These are phyloP conservation scores for Tricholoma hemisulphureum DNA, from an alignment of 768 basidiomycete species.

Conservation along the genomic window DNA sequence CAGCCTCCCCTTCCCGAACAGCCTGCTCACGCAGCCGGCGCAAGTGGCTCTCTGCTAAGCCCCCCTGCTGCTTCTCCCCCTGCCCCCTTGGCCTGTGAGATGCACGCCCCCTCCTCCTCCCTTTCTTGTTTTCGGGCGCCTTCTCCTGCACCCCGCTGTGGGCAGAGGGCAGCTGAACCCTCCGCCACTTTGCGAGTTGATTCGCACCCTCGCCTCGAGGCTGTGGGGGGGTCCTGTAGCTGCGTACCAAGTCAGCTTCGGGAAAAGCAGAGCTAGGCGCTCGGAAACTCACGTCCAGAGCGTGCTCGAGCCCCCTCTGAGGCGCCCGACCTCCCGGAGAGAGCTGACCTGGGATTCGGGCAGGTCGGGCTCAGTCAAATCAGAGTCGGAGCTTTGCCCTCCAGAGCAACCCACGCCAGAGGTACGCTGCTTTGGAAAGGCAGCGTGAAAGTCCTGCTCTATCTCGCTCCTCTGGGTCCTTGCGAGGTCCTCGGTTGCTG, in stretches of 20 bases:
- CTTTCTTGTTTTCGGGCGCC: too few species aligned
- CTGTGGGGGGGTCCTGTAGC: too few species aligned
- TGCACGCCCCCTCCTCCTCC: neutral
- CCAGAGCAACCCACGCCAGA: too few species aligned
- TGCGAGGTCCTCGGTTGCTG: neutral
- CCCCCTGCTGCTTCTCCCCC: too few species aligned
- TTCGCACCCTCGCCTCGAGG: too few species aligned
- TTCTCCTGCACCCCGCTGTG: too few species aligned
- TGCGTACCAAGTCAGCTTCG: too few species aligned
- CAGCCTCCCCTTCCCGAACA: neutral
- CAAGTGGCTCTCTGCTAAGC: neutral
- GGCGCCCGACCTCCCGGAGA: neutral
- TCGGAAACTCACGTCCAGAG: neutral
- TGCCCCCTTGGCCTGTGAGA: neutral
- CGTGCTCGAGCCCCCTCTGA: neutral
- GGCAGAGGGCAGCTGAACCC: too few species aligned
- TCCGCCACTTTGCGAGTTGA: too few species aligned
- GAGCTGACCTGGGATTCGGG: neutral
- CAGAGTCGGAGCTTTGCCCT: neutral
- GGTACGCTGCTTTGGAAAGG: too few species aligned
- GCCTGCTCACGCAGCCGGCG: neutral
- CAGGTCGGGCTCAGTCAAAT: neutral
- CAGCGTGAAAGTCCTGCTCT: neutral
- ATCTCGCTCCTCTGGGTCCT: neutral
- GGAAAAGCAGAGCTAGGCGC: too few species aligned